These are phyloP conservation scores for Pisolithus albus DNA, from an alignment of 768 basidiomycete genomes.

Conservation along the genomic window DNA sequence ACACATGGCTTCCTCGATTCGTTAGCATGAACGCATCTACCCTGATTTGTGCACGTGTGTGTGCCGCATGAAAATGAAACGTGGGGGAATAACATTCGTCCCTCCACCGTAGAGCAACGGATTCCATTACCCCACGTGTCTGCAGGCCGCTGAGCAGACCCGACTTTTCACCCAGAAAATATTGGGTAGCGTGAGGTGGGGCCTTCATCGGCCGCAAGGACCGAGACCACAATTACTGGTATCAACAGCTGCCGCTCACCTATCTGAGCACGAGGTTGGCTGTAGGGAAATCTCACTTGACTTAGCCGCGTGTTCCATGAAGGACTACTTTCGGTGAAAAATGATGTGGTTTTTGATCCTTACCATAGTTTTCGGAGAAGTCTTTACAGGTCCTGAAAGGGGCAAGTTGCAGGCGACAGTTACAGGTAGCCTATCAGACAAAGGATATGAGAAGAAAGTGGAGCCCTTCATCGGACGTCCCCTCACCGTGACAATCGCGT, in stretches of 20 bases:
- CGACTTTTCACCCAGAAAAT: not conserved
- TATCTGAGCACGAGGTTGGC: no score
- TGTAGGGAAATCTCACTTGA: not conserved
- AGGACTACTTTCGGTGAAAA: not conserved
- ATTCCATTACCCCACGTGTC: constrained; percentile 7
- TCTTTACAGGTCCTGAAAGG: not conserved
- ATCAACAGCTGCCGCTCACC: no score
- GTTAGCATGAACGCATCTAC: constrained; percentile 3
- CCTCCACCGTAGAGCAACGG: not conserved
- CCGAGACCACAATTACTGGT: no score
- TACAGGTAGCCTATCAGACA: not conserved
- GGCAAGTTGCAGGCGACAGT: not conserved
- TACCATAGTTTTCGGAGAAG: constrained; percentile 19
- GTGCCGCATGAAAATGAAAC: not conserved
- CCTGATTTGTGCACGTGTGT: constrained; percentile 7
- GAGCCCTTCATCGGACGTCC: not conserved
- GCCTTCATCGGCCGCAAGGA: not conserved
- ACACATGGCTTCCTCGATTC: constrained; percentile 11
- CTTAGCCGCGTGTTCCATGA: not conserved
- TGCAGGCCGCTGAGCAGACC: constrained; percentile 4
- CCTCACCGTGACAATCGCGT: constrained; percentile 7
- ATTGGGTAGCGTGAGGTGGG: not conserved
- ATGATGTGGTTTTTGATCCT: constrained; percentile 1
- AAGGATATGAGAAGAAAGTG: not conserved
- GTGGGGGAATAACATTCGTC: not conserved